Conservation (phyloP, 345 rosid genomes). For the Alliaria petiolata region DNA sequence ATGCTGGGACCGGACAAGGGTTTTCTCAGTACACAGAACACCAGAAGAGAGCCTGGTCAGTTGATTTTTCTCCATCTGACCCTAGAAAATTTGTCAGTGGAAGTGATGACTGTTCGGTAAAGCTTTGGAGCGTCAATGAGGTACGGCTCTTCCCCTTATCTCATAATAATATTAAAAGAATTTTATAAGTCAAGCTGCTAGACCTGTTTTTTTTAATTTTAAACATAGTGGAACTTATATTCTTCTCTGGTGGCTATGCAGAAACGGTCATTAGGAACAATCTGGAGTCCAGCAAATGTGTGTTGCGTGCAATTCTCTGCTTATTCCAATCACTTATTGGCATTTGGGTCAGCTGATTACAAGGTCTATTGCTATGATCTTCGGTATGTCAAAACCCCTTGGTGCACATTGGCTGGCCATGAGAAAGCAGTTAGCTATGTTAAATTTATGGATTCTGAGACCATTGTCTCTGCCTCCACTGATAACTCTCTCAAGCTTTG, state of each 20-base stretch:
- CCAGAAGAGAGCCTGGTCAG: conserved; percentile 89
- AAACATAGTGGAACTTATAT: not conserved
- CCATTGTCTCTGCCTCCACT: conserved; percentile 88
- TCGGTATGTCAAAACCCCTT: conserved; percentile 60
- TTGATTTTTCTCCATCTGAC: conserved; percentile 77
- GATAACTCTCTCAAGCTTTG: conserved; percentile 87
- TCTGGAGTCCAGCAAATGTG: conserved; percentile 70
- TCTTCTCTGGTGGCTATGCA: conserved; percentile 39
- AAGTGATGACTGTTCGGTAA: conserved; percentile 85
- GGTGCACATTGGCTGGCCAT: conserved; percentile 75
- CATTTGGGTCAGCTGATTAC: conserved; percentile 85
- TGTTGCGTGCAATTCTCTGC: conserved; percentile 85
- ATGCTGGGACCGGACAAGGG: conserved; percentile 72
- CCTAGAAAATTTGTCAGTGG: conserved; percentile 89
- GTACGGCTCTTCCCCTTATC: conserved; percentile 30
- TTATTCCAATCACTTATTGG: conserved; percentile 61
- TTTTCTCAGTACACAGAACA: conserved; percentile 69
- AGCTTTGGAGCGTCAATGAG: conserved; percentile 89
- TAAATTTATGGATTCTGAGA: conserved; percentile 73
- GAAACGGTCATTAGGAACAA: conserved; percentile 64
- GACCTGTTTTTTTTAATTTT: not conserved
- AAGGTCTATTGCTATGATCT: conserved; percentile 79
- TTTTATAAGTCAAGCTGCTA: not conserved
- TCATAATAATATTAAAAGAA: not conserved
- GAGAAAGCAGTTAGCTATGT: conserved; percentile 88